Percentiles rank a stretch among this genome's conserved stretches.
Conservation (phyloP, 495 filamentous ascomycete genomes). For the Xylaria palmicola region DNA sequence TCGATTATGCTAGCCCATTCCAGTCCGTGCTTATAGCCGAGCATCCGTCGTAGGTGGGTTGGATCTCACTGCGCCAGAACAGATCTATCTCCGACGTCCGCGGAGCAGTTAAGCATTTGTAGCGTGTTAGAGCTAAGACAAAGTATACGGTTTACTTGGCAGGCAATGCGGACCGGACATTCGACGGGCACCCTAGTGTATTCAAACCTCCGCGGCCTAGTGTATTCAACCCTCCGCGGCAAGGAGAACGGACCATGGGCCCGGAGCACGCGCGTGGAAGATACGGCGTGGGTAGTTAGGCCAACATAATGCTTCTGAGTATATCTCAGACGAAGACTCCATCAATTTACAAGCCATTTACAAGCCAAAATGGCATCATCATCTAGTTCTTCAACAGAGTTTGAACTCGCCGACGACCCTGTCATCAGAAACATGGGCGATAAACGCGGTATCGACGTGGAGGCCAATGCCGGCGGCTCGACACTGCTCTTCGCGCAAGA, state of each 20-base stretch:
- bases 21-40: neutral
- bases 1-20: neutral
- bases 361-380: neutral
- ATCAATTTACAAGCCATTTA: neutral
- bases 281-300: neutral
- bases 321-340: neutral
- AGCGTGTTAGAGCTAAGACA: neutral
- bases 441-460: neutral
- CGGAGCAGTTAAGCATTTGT: neutral
- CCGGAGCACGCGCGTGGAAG: neutral
- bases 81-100: constrained; percentile 7
- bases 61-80: neutral
- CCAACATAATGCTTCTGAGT: neutral
- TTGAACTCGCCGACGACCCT: neutral
- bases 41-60: neutral
- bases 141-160: neutral
- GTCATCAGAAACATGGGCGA: neutral
- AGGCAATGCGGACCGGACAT: neutral
- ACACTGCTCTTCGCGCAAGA: neutral
- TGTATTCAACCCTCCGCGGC: neutral
- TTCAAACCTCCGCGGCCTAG: no score
- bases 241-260: neutral
- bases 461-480: neutral
- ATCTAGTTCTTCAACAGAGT: neutral
- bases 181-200: neutral